These are phyloP conservation scores for Alternaria gansuensis DNA, from an alignment of 2,329 filamentous ascomycete species.

Conservation along the genomic window DNA sequence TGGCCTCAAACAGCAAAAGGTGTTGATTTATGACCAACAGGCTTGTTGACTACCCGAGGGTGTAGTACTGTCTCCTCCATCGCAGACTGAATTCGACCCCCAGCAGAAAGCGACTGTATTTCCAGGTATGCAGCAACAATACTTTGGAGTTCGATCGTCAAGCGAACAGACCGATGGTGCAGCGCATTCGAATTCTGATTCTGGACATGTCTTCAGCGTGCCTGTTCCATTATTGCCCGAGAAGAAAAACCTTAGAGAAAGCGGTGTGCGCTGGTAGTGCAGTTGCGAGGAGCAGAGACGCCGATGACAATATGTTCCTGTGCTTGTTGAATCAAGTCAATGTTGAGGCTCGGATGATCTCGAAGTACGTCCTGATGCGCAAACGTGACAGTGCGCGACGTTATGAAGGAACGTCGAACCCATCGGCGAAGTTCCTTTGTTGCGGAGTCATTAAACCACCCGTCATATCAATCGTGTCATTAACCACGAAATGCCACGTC, in stretches of 20 bases:
- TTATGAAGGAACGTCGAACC: background rate
- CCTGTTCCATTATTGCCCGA: slow-evolving; percentile 18
- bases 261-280: slow-evolving; percentile 7
- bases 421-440: background rate
- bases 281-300: slow-evolving; percentile 2
- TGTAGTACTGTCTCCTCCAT: slow-evolving; percentile 15
- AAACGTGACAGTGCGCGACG: background rate
- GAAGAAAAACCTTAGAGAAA: slow-evolving; percentile 30
- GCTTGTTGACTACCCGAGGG: slow-evolving; percentile 20
- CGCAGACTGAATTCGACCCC: slow-evolving; percentile 16
- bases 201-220: slow-evolving; percentile 13
- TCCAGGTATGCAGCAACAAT: slow-evolving; percentile 33
- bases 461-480: slow-evolving; percentile 1
- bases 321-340: background rate
- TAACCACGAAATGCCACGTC: background rate
- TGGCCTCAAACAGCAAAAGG: slow-evolving; percentile 30
- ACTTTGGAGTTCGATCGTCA: slow-evolving; percentile 25
- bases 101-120: slow-evolving; percentile 29
- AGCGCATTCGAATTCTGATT: slow-evolving; percentile 21
- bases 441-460: slow-evolving; percentile 1
- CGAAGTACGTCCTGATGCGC: background rate
- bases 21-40: slow-evolving; percentile 17
- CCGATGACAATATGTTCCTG: background rate
- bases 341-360: background rate
- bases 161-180: slow-evolving; percentile 29